phyloP scores from a whole-genome alignment of 331 rosid genomes.

The Acacia concinna region DNA sequence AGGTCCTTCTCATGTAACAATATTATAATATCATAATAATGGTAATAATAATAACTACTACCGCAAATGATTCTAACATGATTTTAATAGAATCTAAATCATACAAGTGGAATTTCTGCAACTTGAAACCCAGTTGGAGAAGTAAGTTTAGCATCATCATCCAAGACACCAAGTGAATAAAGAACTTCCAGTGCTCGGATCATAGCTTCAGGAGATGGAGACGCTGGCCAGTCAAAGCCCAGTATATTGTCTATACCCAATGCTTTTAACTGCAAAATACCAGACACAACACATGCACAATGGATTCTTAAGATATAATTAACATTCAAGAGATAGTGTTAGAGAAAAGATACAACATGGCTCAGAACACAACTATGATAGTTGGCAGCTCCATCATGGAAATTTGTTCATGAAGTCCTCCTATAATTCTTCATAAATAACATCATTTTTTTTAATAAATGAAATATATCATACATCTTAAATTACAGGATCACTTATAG shows the following conservation, averaged over 20 bases:
- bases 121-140: slow-evolving; percentile 94
- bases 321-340: slow-evolving; percentile 2
- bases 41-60: neutral
- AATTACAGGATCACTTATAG: neutral
- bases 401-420: neutral
- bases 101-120: slow-evolving; percentile 94
- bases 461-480: neutral
- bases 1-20: slow-evolving; percentile 1
- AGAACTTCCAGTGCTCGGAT: slow-evolving; percentile 90
- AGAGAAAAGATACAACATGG: neutral
- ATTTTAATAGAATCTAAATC: slow-evolving; percentile 30
- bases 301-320: neutral
- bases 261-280: slow-evolving; percentile 73
- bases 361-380: neutral
- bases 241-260: slow-evolving; percentile 91
- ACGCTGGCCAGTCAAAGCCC: slow-evolving; percentile 97
- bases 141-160: slow-evolving; percentile 93
- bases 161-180: slow-evolving; percentile 84
- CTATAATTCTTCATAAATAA: neutral
- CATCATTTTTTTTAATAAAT: neutral
- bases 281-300: slow-evolving; percentile 26
- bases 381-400: neutral
- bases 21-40: neutral
- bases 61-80: slow-evolving; percentile 23
- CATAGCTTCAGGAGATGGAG: slow-evolving; percentile 97